Percentiles rank a stretch among this genome's conserved stretches.
Evolutionary conservation across 768 basidiomycete genomes (phyloP).

Genomic region (Rhizopogon sp.): DNA sequence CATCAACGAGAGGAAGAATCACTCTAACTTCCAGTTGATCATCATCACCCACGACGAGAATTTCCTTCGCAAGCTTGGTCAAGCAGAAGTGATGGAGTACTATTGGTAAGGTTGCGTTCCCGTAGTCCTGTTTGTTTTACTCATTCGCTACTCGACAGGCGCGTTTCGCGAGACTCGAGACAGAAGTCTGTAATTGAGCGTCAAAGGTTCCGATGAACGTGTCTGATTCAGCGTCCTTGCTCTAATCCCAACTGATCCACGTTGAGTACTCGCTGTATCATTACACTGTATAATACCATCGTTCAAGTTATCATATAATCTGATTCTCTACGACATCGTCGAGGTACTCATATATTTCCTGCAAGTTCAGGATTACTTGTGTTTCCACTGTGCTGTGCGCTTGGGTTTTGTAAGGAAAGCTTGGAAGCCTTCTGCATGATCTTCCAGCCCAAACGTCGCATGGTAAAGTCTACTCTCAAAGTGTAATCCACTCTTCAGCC

Average conservation of each 20-base stretch:
- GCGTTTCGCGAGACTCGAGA: slow-evolving; percentile 63
- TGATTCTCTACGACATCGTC: background rate
- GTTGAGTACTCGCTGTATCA: background rate
- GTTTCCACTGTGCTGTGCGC: slow-evolving; percentile 37
- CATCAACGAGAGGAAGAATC: slow-evolving; percentile 86
- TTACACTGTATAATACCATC: slow-evolving; percentile 1
- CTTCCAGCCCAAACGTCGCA: slow-evolving; percentile 42
- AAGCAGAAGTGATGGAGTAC: slow-evolving; percentile 89
- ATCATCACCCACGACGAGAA: slow-evolving; percentile 97
- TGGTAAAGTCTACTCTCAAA: slow-evolving; percentile 48
- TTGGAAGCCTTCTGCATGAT: slow-evolving; percentile 42
- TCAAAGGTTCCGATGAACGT: slow-evolving; percentile 54
- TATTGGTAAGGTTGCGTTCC: slow-evolving; percentile 63
- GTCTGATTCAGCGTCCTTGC: background rate
- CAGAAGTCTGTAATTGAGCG: slow-evolving; percentile 80
- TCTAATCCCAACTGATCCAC: background rate
- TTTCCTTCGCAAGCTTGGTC: slow-evolving; percentile 87
- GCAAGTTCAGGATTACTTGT: slow-evolving; percentile 22
- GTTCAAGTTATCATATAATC: background rate
- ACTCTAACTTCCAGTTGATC: slow-evolving; percentile 93
- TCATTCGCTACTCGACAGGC: slow-evolving; percentile 45
- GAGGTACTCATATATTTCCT: background rate
- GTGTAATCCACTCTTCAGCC: slow-evolving; percentile 38
- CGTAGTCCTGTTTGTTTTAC: background rate
- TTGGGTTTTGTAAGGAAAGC: slow-evolving; percentile 43